Base-by-base conservation (phyloP, 371 early-diverging fungal species). In the Encephalitozoon hellem region DNA sequence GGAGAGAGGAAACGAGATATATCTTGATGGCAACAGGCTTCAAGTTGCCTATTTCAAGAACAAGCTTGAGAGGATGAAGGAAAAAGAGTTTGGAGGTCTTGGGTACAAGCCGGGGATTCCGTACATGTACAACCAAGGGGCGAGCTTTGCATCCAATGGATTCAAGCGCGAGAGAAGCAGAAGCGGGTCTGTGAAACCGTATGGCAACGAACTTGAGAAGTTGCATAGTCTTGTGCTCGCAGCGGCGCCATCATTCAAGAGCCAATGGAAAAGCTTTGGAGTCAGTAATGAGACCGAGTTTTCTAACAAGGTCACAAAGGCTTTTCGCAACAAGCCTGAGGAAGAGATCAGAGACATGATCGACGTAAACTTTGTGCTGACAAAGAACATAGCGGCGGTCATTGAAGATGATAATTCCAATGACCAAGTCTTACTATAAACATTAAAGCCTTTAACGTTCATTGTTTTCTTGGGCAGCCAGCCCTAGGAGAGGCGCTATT, bases 11-110 rank as follows among this genome's bases (percentile, higher is more conserved):
- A 73, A 82, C 51, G 77, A 81, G 28, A 72, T 74, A 32, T 73
- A 70, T 28, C 69, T 83, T 47, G 77, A 80, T 49, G 77, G 76
- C 5, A 69, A 77, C 23, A 43, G 72, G 47, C 69, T 86, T 1
- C 25, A 71, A 9, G 76, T 84, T 18, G 23, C 75, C 0, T 78
- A 75, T 68, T 86, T 83, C 63, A 84, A 81, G 75, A 71, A 51
- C 53, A 86, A 84, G 66, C 43, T 41, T 9, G 80, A 80, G 53
- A 67, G 84, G 32, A 49, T 53, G 70, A 77, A 66, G 8, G 68
- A 68, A 52, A 76, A 43, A 77, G 72, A 52, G 66, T 54, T 67
- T 28, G 18, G 25, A 15, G 18, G 28, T 9, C 3, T 47, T 21
- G 55, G 45, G 25, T 55, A 52, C 12, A 70, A 77, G 55, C 54